Percentiles rank a stretch among this genome's conserved stretches.
Evolutionary conservation across 768 basidiomycete species (phyloP).

Genomic region (Gloeopeniophorella convolvens): DNA sequence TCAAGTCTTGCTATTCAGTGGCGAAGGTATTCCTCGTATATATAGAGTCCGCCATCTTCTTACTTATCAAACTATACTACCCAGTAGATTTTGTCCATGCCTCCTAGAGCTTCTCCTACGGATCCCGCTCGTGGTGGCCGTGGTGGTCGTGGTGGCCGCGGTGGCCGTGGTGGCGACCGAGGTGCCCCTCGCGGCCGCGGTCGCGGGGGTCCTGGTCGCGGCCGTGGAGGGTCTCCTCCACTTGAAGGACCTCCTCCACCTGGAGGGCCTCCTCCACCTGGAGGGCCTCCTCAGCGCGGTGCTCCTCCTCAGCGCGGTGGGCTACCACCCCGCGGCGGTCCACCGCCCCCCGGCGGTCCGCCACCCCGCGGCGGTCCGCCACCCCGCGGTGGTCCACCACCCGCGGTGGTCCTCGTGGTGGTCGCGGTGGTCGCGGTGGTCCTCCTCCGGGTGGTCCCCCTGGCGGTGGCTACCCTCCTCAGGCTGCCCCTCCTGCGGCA

Average conservation of each 20-base stretch:
- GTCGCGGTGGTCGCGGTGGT: neutral
- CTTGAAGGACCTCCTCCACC: no score
- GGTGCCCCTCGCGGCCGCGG: neutral
- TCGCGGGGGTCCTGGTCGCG: neutral
- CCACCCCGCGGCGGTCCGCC: constrained; percentile 28
- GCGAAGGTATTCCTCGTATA: no score
- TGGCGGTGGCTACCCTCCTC: no score
- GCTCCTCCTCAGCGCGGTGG: constrained; percentile 25
- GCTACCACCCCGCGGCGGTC: constrained; percentile 25
- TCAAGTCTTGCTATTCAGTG: no score
- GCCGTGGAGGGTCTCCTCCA: neutral
- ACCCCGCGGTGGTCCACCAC: constrained; percentile 27
- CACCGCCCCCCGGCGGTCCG: constrained; percentile 24
- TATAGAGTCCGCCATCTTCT: no score
- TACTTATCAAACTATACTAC: no score
- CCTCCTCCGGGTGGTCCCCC: neutral
- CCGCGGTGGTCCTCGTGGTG: neutral
- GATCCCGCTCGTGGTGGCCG: neutral
- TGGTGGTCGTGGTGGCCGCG: neutral
- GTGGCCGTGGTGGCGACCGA: neutral
- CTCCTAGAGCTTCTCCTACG: neutral
- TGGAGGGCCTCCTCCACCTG: no score
- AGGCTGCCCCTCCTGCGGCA: neutral
- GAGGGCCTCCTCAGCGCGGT: no score
- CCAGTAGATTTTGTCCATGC: no score